phyloP scores from a whole-genome alignment of 345 rosid species.

The Camelina sativa region DNA sequence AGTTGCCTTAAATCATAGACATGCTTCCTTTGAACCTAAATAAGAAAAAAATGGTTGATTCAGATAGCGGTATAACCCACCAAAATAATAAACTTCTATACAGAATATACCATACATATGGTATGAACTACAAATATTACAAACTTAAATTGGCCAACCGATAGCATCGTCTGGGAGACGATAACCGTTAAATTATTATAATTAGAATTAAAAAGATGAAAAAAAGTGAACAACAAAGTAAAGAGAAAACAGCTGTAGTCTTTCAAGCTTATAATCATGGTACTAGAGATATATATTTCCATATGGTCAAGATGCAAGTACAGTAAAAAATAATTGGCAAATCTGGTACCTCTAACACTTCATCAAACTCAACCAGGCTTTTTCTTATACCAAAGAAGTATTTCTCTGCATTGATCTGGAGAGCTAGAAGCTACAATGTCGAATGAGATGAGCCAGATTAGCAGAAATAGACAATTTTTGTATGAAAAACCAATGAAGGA shows the following conservation, averaged over 20 bases:
- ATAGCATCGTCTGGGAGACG: neutral
- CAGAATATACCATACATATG: constrained; percentile 28
- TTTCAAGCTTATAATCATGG: constrained; percentile 20
- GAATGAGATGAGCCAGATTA: constrained; percentile 36
- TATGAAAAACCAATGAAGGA: constrained; percentile 18
- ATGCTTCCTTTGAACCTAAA: constrained; percentile 95
- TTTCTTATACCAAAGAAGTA: constrained; percentile 88
- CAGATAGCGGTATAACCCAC: constrained; percentile 8
- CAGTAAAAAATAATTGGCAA: constrained; percentile 8
- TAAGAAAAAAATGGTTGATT: constrained; percentile 26
- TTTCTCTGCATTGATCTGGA: constrained; percentile 95
- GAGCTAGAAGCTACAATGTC: constrained; percentile 68
- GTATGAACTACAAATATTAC: constrained; percentile 5
- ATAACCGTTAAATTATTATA: constrained; percentile 2
- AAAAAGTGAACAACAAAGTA: neutral
- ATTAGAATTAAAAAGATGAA: neutral
- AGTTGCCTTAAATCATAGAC: constrained; percentile 88
- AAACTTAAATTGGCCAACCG: neutral
- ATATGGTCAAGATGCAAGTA: constrained; percentile 9
- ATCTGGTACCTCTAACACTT: constrained; percentile 81
- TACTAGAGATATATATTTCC: neutral
- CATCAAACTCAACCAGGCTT: constrained; percentile 95
- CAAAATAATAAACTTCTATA: neutral
- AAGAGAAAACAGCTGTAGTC: constrained; percentile 13
- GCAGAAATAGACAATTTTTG: constrained; percentile 8